Percentiles rank a stretch among this genome's conserved stretches.
Conservation (phyloP, 495 filamentous ascomycete species). For the Aspergillus leporis region DNA sequence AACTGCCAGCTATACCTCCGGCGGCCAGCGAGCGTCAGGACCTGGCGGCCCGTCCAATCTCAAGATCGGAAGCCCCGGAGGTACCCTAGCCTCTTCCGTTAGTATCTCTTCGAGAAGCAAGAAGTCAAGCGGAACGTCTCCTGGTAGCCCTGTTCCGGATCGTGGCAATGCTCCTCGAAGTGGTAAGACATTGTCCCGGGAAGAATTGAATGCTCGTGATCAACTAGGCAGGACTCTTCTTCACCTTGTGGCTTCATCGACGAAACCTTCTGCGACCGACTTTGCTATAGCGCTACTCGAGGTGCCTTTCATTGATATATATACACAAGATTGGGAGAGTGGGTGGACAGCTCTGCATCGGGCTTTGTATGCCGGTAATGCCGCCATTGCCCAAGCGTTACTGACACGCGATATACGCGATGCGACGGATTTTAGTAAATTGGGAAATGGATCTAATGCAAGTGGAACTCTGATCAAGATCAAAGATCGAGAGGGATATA, state of each 20-base stretch:
- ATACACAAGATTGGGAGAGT: conserved; percentile 83
- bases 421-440: conserved; percentile 51
- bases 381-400: conserved; percentile 77
- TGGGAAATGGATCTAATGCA: conserved; percentile 47
- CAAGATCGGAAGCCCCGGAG: conserved; percentile 51
- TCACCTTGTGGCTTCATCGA: conserved; percentile 78
- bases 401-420: conserved; percentile 73
- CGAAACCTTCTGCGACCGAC: conserved; percentile 59
- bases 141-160: conserved; percentile 30
- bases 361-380: conserved; percentile 90
- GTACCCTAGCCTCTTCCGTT: conserved; percentile 50
- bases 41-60: conserved; percentile 33
- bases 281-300: conserved; percentile 79
- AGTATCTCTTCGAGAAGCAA: conserved; percentile 43
- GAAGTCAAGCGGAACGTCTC: conserved; percentile 29
- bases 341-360: conserved; percentile 96
- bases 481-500: conserved; percentile 93
- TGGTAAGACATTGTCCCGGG: conserved; percentile 51
- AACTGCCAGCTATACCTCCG: conserved; percentile 55
- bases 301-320: conserved; percentile 81
- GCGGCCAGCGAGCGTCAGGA: conserved; percentile 35
- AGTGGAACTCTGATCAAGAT: conserved; percentile 78
- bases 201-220: conserved; percentile 83
- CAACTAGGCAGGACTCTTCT: conserved; percentile 76
- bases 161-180: conserved; percentile 22